Base-by-base conservation (phyloP, 306 rosid genomes). In the Abrus pulchellus region DNA sequence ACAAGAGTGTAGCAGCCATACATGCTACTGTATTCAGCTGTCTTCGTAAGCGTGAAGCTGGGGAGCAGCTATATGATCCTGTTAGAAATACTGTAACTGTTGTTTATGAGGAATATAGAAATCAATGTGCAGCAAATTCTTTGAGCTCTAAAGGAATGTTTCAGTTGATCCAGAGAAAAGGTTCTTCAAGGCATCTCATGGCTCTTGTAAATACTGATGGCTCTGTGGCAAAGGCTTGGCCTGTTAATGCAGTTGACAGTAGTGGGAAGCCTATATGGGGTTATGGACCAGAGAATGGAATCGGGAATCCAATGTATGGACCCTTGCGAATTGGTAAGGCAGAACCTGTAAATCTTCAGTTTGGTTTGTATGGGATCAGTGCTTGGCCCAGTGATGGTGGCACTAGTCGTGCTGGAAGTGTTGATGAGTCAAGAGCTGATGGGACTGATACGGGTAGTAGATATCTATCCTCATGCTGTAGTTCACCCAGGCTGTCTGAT, bases 201-300 rank as follows among this genome's bases (percentile, higher is more conserved):
- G 93, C 97, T 66, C 94, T 92, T 82, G 89, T 92, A n/a, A 92
- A 92, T 81, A 89, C 83, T 65, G 95, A 92, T 76, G 97, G 97
- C 56, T 89, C 97, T 30, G 93, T 92, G 63, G 97, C 97, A 7
- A 92, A 84, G 90, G 92, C 97, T 48, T 92, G 97, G 97, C 97
- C 97, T 69, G 90, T 92, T 78, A 86, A 90, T 78, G 83, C 97
- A 14, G 83, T 90, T 44, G 93, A 88, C 75, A 40, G 87, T 62
- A 83, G 79, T 61, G 95, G 97, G 78, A 89, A 88, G 82, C 91
- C 90, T 68, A 63, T 82, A 69, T 84, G 81, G 83, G 90, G 82
- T 80, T 86, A 68, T 72, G 86, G 82, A 57, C 73, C 80, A 32
- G 87, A 78, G 63, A 86, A 80, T 76, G 81, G 57, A 66, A 67